Percentiles rank a stretch among this genome's conserved stretches.
Conservation (phyloP, 2,329 filamentous ascomycete genomes). For the Massarina eburnea region DNA sequence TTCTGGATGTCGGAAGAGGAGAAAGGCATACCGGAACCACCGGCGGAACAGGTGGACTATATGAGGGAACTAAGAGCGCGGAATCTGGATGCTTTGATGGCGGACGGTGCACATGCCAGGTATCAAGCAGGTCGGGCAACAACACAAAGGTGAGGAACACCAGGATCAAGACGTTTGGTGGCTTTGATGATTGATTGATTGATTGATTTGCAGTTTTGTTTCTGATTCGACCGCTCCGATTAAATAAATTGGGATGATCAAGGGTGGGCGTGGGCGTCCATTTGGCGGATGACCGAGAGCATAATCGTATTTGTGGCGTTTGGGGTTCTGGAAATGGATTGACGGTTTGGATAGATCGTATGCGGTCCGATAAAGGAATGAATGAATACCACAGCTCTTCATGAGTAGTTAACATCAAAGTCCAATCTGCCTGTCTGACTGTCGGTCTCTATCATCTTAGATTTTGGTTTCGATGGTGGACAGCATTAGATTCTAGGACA, state of each 20-base stretch:
- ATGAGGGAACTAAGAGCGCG: slow-evolving; percentile 35
- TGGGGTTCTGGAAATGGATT: not conserved
- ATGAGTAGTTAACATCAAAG: not conserved
- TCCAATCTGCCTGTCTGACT: no score
- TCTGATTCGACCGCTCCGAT: not conserved
- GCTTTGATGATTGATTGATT: not conserved
- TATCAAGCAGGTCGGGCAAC: not conserved
- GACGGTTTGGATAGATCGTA: not conserved
- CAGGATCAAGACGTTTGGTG: not conserved
- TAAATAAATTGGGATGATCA: not conserved
- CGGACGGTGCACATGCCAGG: slow-evolving; percentile 1
- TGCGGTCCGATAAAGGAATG: not conserved
- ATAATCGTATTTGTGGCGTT: not conserved
- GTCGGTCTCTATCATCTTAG: not conserved
- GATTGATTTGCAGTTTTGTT: not conserved
- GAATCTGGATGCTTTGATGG: slow-evolving; percentile 15
- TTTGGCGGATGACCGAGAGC: not conserved
- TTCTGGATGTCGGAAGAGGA: slow-evolving; percentile 17
- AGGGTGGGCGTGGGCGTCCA: not conserved
- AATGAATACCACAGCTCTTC: not conserved
- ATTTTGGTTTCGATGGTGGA: not conserved
- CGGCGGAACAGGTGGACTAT: slow-evolving; percentile 33
- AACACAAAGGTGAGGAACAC: not conserved
- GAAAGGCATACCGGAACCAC: slow-evolving; percentile 9
- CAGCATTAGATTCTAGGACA: not conserved